A percentile compares a stretch with the other conserved stretches of the same genome.
Evolutionary conservation across 352 stramenopile species (phyloP).

Genomic region (Globisporangium echinulatum): DNA sequence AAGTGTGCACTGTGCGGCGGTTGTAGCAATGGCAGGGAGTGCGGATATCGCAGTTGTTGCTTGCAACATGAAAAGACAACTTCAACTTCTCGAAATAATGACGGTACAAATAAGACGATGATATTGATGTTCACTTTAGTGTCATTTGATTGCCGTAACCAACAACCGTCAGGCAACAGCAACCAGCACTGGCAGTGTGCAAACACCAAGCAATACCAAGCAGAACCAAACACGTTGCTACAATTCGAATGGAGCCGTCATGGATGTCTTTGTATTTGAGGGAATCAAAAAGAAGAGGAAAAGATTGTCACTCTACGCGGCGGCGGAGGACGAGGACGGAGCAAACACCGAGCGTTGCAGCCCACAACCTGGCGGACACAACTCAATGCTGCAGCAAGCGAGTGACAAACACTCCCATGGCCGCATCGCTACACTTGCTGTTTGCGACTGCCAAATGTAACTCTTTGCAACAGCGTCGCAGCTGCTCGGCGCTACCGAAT

Average conservation of each 20-base stretch:
- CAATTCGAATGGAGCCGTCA: no score
- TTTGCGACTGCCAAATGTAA: neutral
- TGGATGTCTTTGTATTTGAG: no score
- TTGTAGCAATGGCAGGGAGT: neutral
- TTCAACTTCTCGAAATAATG: conserved; percentile 10
- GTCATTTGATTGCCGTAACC: no score
- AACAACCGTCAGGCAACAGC: neutral
- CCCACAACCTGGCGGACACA: no score
- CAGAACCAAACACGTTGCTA: no score
- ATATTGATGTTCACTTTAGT: no score
- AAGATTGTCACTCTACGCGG: conserved; percentile 9
- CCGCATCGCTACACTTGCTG: neutral
- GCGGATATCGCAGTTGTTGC: neutral
- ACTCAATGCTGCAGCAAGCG: no score
- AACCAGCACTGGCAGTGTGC: neutral
- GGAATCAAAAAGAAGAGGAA: conserved; percentile 3
- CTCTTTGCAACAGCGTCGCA: no score
- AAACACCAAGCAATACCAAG: no score
- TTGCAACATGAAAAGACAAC: conserved; percentile 2
- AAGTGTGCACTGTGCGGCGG: no score
- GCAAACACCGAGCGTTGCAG: neutral
- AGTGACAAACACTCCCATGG: neutral
- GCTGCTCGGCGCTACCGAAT: neutral
- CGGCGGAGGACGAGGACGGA: neutral
- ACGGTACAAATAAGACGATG: no score